Evolutionary conservation across 371 early-diverging fungal genomes (phyloP), one percentile per base, ranked within the genome.

Genomic region (Racocetra persica): DNA sequence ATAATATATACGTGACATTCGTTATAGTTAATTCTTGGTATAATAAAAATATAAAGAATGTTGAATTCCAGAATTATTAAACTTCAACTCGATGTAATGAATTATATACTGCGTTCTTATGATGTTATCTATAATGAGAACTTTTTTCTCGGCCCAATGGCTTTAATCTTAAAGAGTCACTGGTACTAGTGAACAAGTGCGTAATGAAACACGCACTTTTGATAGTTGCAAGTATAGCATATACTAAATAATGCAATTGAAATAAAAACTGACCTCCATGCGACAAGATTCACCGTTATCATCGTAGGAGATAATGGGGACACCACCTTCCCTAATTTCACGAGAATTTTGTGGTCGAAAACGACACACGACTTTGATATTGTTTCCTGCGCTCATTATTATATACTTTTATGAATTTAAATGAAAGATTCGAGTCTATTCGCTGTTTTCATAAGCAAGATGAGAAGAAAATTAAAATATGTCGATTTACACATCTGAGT

Each of bases 301-400:
- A 74, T 97, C 96, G 81, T 95, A 92, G 22, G 89, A 85, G 82
- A 98, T 89, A 73, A 96, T 92, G 77, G 93, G 93, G 54, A 91
- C 92, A 81, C 98, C 98, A 76, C 96, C 96, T 82, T 97, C 95
- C 81, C 88, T 89, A 74, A 93, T 92, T 89, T 98, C 99, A 32
- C 95, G 85, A 76, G 91, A 87, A 87, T 98, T 98, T 83, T 97
- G 97, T 63, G 99, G 99, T 70, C 98, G 91, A 88, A 99, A 98
- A 79, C 99, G 95, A 88, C 97, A 97, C 69, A 99, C 94, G 82
- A 99, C 99, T 86, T 94, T 93, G 88, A 98, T 98, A 87, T 96
- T 97, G 86, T 93, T 95, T 85, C 91, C 91, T 36, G 87, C 14
- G 41, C 63, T 26, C 63, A 77, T 77, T 60, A 51, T 60, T 8